Evolutionary conservation across 768 basidiomycete genomes (phyloP), one percentile per base, ranked within the genome.

Genomic region (Scleroderma bovista): DNA sequence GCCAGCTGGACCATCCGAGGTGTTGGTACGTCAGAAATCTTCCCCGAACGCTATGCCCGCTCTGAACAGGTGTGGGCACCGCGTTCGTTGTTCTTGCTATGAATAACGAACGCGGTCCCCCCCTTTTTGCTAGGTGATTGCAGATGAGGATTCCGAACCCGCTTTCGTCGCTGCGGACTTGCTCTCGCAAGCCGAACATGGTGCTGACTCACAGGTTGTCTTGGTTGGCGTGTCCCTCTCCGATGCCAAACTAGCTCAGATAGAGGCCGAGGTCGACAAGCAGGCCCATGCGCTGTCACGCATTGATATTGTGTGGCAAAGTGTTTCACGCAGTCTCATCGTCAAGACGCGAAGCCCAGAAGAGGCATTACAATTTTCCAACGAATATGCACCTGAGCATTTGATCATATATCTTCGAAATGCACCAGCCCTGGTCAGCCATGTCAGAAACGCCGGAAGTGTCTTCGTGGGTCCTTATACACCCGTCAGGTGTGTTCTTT

Each of bases 381-480:
- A 99, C 67, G 93, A 94, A 61, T 99, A 99, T 61, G 95, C 96
- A 6, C 96, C 96, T 0, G 96, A 99, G 64, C 96, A 99, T 72
- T 75, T 99, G 52, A 96, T 99, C 60, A 69, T 99, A 48, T 93
- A 98, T 67, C 64, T 97, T 48, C 76, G 82, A 53, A 72, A 86
- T 34, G 89, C 94, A 1, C 69, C 74, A n/a, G 69, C 72, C 11
- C 75, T 74, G 46, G 81, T 97, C 11, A 63, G 75, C 6, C 66
- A 66, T 22, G 82, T 99, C 17, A 75, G 93, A 56, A 98, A 98
- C 60, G 96, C 96, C 2, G 96, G 96, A 8, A 94, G 91, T 58
- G 86, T 99, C 26, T 99, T 99, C 61, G 89, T 99, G 32, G 96
- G 96, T 2, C 79, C 90, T 6, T 98, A 82, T 66, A 88, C 94